A percentile compares a stretch with the other conserved stretches of the same genome.
Evolutionary conservation across 495 filamentous ascomycete species (phyloP).

Genomic region (Sordaria brevicollis): DNA sequence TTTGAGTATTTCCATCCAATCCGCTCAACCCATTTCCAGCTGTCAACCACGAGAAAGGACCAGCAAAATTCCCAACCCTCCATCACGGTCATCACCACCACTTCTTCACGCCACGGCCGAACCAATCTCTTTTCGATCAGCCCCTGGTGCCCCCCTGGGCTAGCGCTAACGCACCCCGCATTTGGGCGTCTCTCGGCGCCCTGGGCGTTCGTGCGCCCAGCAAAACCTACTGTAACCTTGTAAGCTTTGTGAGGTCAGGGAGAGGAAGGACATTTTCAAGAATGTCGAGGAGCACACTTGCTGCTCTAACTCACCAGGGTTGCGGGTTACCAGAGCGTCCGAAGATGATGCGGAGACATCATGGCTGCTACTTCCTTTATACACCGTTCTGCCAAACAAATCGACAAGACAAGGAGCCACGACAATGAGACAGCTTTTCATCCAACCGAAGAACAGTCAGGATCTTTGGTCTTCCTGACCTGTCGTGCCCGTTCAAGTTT

Average conservation of each 20-base stretch:
- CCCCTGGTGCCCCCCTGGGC: neutral
- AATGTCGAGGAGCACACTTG: neutral
- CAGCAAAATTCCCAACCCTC: neutral
- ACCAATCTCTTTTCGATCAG: neutral
- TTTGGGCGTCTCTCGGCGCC: neutral
- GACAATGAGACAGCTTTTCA: too few species aligned
- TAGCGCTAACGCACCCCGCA: neutral
- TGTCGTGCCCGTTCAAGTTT: neutral
- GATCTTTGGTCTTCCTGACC: neutral
- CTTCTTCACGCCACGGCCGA: neutral
- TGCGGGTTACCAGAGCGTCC: neutral
- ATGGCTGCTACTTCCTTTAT: neutral
- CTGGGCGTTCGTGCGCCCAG: neutral
- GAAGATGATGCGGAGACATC: neutral
- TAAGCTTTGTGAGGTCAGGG: neutral
- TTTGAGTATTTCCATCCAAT: neutral
- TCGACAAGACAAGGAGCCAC: neutral
- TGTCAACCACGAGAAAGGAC: neutral
- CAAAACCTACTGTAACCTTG: neutral
- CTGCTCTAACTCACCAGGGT: neutral
- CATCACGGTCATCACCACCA: neutral
- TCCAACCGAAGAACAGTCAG: too few species aligned
- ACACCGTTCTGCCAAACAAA: neutral
- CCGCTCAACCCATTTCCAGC: neutral
- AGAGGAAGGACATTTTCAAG: neutral